Percentiles rank a stretch among this genome's conserved stretches.
These are phyloP conservation scores for Ophiosphaerella herpotricha DNA, from an alignment of 2,329 filamentous ascomycete species.

Conservation along the genomic window DNA sequence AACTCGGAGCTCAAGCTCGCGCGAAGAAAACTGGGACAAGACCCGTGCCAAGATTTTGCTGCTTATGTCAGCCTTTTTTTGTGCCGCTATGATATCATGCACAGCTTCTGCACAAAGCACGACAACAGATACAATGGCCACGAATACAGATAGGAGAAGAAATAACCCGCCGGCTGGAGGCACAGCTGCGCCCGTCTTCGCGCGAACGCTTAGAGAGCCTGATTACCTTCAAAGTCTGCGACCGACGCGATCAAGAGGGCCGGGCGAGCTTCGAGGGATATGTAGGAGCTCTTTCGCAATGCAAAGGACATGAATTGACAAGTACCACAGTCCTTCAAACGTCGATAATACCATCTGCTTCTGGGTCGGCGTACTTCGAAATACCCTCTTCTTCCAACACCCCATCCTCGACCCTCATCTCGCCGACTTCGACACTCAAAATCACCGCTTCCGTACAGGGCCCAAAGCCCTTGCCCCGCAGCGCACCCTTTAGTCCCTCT, in stretches of 20 bases:
- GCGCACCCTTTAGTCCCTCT: slow-evolving; percentile 88
- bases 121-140: slow-evolving; percentile 22
- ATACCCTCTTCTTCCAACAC: slow-evolving; percentile 53
- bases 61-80: slow-evolving; percentile 31
- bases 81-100: slow-evolving; percentile 14
- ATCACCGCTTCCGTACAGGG: slow-evolving; percentile 93
- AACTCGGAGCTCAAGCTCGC: slow-evolving; percentile 18
- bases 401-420: slow-evolving; percentile 52
- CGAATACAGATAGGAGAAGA: slow-evolving; percentile 72
- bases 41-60: slow-evolving; percentile 36
- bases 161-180: slow-evolving; percentile 84
- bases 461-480: slow-evolving; percentile 85
- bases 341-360: slow-evolving; percentile 88
- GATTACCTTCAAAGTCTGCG: slow-evolving; percentile 50
- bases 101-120: slow-evolving; percentile 6
- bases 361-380: slow-evolving; percentile 86
- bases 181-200: slow-evolving; percentile 76
- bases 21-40: slow-evolving; percentile 30
- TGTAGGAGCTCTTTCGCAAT: slow-evolving; percentile 61
- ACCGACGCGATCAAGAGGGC: slow-evolving; percentile 63
- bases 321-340: slow-evolving; percentile 75
- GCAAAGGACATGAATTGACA: not conserved
- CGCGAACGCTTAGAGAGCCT: slow-evolving; percentile 54
- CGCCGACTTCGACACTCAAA: slow-evolving; percentile 73
- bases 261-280: slow-evolving; percentile 79